phyloP scores from a whole-genome alignment of 805 yeast species.

The Nakazawaea peltata region DNA sequence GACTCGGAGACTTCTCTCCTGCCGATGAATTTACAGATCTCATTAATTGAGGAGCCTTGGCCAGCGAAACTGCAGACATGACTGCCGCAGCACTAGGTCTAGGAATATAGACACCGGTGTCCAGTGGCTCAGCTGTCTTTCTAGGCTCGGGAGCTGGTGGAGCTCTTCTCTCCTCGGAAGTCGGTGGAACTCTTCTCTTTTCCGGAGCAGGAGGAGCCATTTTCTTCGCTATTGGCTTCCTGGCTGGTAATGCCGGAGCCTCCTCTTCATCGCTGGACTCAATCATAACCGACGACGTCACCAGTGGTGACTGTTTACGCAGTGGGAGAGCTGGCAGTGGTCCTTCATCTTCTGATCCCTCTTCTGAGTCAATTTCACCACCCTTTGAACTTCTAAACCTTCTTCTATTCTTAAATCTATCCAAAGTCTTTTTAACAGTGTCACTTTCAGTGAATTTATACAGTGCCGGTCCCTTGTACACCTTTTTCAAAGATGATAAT shows the following conservation, averaged over 20 bases:
- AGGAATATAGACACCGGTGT: slow-evolving; percentile 11
- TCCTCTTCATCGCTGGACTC: not conserved
- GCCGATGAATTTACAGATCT: slow-evolving; percentile 10
- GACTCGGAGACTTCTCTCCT: slow-evolving; percentile 12
- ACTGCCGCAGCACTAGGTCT: slow-evolving; percentile 13
- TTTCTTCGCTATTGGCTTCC: not conserved
- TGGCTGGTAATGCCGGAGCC: not conserved
- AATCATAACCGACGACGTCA: not conserved
- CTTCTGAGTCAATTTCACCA: too few relatives aligned
- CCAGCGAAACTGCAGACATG: slow-evolving; percentile 16
- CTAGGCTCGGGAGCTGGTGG: not conserved
- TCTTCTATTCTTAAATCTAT: not conserved
- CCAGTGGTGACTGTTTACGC: not conserved
- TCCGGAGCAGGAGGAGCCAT: not conserved
- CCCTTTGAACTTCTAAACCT: too few relatives aligned
- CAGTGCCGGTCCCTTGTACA: not conserved
- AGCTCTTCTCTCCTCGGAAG: not conserved
- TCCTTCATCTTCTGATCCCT: not conserved
- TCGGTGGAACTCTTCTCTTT: slow-evolving; percentile 1
- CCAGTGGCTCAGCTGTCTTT: not conserved
- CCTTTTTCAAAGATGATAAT: too few relatives aligned
- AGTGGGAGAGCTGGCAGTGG: not conserved
- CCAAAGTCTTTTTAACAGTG: not conserved
- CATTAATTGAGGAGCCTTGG: slow-evolving; percentile 16
- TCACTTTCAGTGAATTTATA: not conserved